Evolutionary conservation across 2,329 filamentous ascomycete species (phyloP), one percentile per base, ranked within the genome.

Genomic region (Diplodia intermedia): DNA sequence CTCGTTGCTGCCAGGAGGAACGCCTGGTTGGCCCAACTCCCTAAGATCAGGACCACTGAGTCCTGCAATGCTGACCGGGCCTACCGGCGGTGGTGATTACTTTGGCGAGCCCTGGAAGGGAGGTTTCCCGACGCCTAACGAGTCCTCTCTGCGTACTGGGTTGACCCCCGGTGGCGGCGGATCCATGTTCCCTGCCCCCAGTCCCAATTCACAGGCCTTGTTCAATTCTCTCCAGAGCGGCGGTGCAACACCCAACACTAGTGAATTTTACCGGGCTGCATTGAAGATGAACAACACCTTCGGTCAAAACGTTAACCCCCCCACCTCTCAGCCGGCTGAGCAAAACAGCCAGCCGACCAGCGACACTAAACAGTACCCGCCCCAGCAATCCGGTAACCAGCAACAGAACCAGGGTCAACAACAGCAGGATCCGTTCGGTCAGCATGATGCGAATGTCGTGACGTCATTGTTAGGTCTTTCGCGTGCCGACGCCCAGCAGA

Each of bases 31-130:
- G 93, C 49, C 52, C 11, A 87, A 93, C 73, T 97, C 93, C 55
- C 84, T 99, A 75, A 90, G 95, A 72, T 94, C 93, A 69, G 95
- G 95, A 73, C 95, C 95, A 52, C 82, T 99, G 72, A 98, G 95
- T 80, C 95, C 95, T 82, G 95, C 94, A 71, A 98, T 99, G 94
- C 89, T 99, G 67, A 92, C 93, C 56, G 95, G 93, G 29, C 95
- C 88, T 50, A 85, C 87, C 26, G 84, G 83, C 54, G 80, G 82
- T 67, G 91, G 87, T 78, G 93, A 97, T 77, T 98, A 97, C 81
- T 97, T 97, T 77, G 87, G 88, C 72, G 93, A 97, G 75, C 90
- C 89, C 65, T 90, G 97, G 71, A 88, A 91, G 71, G 89, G 93
- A 73, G 91, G 92, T 66, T 97, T 97, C 76, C 92, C 93, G 4